phyloP scores from a whole-genome alignment of 2,329 filamentous ascomycete species.

The Sclerotinia spermophila region DNA sequence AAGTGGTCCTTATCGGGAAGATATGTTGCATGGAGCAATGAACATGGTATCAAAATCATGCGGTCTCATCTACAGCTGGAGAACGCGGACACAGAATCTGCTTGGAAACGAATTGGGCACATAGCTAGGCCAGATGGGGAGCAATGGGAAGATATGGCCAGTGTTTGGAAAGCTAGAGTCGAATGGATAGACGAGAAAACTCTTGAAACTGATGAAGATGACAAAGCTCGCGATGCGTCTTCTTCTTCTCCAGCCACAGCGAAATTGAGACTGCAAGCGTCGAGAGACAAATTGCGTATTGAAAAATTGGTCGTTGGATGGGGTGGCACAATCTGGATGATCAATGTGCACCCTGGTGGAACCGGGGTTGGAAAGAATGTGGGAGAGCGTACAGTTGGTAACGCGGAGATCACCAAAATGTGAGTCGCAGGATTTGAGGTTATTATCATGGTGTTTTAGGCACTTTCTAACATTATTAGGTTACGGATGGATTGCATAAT shows the following conservation, averaged over 20 bases:
- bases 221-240: slow-evolving; percentile 35
- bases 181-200: slow-evolving; percentile 90
- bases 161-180: slow-evolving; percentile 85
- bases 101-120: slow-evolving; percentile 93
- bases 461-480: slow-evolving; percentile 45
- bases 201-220: slow-evolving; percentile 68
- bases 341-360: slow-evolving; percentile 81
- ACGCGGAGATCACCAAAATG: slow-evolving; percentile 90
- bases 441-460: background rate
- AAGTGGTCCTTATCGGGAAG: slow-evolving; percentile 93
- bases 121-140: slow-evolving; percentile 82
- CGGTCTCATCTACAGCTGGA: slow-evolving; percentile 81
- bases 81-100: slow-evolving; percentile 69
- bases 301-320: slow-evolving; percentile 91
- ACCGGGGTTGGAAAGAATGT: slow-evolving; percentile 61
- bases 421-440: slow-evolving; percentile 47
- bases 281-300: slow-evolving; percentile 47
- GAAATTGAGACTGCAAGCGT: slow-evolving; percentile 48
- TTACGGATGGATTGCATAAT: slow-evolving; percentile 97
- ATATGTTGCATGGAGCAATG: slow-evolving; percentile 93
- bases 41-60: slow-evolving; percentile 98
- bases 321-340: slow-evolving; percentile 94
- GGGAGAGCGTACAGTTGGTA: slow-evolving; percentile 69
- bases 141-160: slow-evolving; percentile 93
- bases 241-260: slow-evolving; percentile 45